phyloP scores from a whole-genome alignment of 805 yeast genomes.

The Tetrapisispora phaffii region DNA sequence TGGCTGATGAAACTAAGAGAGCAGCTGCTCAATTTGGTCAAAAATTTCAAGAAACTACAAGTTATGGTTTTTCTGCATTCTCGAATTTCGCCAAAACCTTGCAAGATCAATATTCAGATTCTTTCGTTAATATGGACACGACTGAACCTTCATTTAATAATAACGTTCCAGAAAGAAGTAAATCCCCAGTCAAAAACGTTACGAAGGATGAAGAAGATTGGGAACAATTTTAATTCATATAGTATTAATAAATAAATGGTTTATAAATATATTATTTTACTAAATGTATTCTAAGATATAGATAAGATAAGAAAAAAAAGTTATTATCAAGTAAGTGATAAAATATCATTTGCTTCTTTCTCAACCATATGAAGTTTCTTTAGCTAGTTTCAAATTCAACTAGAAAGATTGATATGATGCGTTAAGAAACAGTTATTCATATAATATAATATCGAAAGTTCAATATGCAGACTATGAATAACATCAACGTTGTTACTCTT shows the following conservation, averaged over 20 bases:
- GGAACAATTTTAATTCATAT: conserved; percentile 47
- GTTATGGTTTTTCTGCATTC: conserved; percentile 60
- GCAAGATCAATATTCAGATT: conserved; percentile 28
- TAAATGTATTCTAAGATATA: background rate
- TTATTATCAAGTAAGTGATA: no score
- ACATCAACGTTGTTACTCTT: no score
- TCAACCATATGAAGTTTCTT: no score
- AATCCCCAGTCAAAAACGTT: conserved; percentile 28
- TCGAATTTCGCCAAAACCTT: conserved; percentile 43
- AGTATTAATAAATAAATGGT: background rate
- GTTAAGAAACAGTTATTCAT: no score
- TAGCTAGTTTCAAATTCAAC: no score
- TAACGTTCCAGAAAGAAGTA: conserved; percentile 30
- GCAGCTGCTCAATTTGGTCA: conserved; percentile 98
- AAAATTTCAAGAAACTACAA: conserved; percentile 81
- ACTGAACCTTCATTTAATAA: conserved; percentile 35
- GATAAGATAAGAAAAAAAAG: background rate
- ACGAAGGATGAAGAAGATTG: conserved; percentile 46
- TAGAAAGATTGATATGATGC: no score
- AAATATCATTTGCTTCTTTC: no score
- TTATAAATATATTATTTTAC: background rate
- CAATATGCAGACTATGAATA: no score
- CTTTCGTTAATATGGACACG: conserved; percentile 4
- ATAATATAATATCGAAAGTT: no score
- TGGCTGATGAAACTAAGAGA: conserved; percentile 69